Evolutionary conservation across 208 protist genomes (phyloP).

Genomic region (Trypanosoma lewisi): DNA sequence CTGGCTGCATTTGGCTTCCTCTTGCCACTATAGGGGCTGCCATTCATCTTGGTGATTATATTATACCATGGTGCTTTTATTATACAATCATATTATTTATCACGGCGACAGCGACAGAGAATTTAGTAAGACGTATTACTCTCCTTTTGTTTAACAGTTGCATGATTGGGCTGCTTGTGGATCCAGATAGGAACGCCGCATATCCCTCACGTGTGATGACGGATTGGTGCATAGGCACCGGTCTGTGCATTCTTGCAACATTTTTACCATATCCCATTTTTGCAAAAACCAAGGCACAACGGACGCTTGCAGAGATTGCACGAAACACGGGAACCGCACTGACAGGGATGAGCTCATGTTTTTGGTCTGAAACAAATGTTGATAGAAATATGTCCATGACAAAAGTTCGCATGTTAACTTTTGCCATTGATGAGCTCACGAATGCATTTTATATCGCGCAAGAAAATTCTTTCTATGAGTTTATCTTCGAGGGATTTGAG

Average conservation of each 20-base stretch:
- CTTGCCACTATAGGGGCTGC: conserved; percentile 66
- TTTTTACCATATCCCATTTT: conserved; percentile 83
- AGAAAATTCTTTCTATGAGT: conserved; percentile 76
- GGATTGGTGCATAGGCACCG: conserved; percentile 84
- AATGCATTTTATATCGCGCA: conserved; percentile 58
- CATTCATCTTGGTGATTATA: conserved; percentile 55
- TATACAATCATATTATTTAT: conserved; percentile 78
- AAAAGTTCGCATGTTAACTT: conserved; percentile 69
- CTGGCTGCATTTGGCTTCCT: conserved; percentile 76
- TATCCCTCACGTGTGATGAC: conserved; percentile 82
- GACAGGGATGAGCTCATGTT: conserved; percentile 70
- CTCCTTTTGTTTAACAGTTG: conserved; percentile 90
- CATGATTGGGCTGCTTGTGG: conserved; percentile 63
- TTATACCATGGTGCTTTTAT: conserved; percentile 66
- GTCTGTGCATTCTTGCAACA: conserved; percentile 57
- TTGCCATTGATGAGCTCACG: conserved; percentile 63
- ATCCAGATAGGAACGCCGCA: conserved; percentile 24
- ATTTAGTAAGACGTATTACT: conserved; percentile 66
- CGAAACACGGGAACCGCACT: conserved; percentile 69
- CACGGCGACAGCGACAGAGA: conserved; percentile 76
- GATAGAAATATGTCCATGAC: conserved; percentile 85
- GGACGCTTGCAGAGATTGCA: conserved; percentile 42
- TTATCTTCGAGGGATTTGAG: conserved; percentile 76
- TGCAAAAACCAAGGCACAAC: conserved; percentile 64
- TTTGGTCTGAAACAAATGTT: conserved; percentile 84